Conservation (phyloP, 2,329 filamentous ascomycete genomes). For the Monilinia fructicola region DNA sequence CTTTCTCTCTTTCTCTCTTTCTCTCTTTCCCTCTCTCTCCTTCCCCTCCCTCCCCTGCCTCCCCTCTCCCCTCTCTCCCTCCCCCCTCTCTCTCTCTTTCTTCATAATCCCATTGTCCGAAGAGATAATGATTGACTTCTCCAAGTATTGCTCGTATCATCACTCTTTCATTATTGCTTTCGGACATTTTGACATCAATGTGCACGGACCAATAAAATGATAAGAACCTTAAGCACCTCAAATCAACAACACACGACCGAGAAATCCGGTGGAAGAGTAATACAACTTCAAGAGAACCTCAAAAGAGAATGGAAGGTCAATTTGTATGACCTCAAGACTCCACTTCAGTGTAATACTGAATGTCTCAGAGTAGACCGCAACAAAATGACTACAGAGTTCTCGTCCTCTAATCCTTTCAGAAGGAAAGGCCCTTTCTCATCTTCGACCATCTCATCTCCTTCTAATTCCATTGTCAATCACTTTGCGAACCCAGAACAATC, state of each 20-base stretch:
- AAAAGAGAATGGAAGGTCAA: conserved; percentile 16
- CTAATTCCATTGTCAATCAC: conserved; percentile 27
- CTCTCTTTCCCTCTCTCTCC: too few species aligned
- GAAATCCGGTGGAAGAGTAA: conserved; percentile 19
- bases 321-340: conserved; percentile 19
- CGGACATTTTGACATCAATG: neutral
- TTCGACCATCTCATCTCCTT: conserved; percentile 26
- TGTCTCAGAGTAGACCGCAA: conserved; percentile 21
- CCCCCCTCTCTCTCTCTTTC: too few species aligned
- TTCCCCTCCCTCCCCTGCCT: too few species aligned
- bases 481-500: conserved; percentile 17
- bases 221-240: conserved; percentile 1
- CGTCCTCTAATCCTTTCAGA: conserved; percentile 41
- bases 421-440: conserved; percentile 32
- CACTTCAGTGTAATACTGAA: conserved; percentile 25
- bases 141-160: too few species aligned
- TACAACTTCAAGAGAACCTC: conserved; percentile 15
- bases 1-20: too few species aligned
- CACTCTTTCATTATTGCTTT: neutral
- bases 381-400: conserved; percentile 37
- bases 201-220: conserved; percentile 10
- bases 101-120: too few species aligned
- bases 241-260: conserved; percentile 22
- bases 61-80: too few species aligned
- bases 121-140: neutral